phyloP scores from a whole-genome alignment of 2,329 filamentous ascomycete genomes.

The Zymoseptoria brevis region DNA sequence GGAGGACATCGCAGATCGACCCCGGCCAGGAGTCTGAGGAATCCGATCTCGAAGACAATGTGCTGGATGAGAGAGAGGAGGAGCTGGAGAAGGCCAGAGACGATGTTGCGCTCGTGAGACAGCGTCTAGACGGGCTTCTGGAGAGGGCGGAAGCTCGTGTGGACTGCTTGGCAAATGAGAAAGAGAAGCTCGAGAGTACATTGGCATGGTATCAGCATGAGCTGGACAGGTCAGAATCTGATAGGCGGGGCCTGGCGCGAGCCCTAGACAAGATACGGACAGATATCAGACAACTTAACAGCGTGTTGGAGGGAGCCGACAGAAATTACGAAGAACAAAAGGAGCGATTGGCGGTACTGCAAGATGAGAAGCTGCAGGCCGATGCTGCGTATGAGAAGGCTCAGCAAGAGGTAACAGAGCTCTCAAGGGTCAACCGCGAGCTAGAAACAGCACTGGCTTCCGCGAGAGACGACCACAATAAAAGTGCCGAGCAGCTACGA shows the following conservation, averaged over 20 bases:
- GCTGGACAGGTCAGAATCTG: slow-evolving; percentile 5
- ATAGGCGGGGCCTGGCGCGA: background rate
- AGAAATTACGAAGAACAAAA: slow-evolving; percentile 5
- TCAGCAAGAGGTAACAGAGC: slow-evolving; percentile 4
- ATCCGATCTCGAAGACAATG: slow-evolving; percentile 23
- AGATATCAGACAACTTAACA: background rate
- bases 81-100: slow-evolving; percentile 24
- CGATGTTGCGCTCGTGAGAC: slow-evolving; percentile 18
- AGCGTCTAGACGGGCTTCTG: slow-evolving; percentile 25
- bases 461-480: slow-evolving; percentile 14
- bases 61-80: slow-evolving; percentile 25
- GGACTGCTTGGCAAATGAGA: slow-evolving; percentile 26
- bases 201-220: slow-evolving; percentile 14
- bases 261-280: background rate
- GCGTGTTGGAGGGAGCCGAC: background rate
- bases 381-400: slow-evolving; percentile 7
- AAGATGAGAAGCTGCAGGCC: slow-evolving; percentile 5
- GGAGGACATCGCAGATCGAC: slow-evolving; percentile 11
- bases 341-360: slow-evolving; percentile 5
- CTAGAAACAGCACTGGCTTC: slow-evolving; percentile 5
- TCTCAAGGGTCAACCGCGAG: slow-evolving; percentile 13
- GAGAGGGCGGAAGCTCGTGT: slow-evolving; percentile 29
- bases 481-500: slow-evolving; percentile 14
- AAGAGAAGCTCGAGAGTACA: slow-evolving; percentile 19
- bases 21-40: slow-evolving; percentile 19